phyloP scores from a whole-genome alignment of 805 yeast genomes.

The Diddensiella caesifluorescens region DNA sequence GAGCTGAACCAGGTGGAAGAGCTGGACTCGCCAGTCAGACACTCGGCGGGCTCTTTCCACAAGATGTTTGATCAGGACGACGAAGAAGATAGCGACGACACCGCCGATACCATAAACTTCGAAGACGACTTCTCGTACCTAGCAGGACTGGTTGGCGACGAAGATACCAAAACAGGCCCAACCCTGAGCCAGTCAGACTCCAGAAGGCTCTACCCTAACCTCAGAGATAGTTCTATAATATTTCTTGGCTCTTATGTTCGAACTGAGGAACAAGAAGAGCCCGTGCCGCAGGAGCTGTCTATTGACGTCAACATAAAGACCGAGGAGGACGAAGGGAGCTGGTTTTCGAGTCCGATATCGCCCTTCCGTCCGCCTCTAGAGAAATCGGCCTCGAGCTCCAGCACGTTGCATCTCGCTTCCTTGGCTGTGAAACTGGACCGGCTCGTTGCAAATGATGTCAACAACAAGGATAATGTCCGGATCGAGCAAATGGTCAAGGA shows the following conservation, averaged over 20 bases:
- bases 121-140: constrained; percentile 32
- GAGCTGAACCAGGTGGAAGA: not conserved
- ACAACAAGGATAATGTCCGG: too few species aligned
- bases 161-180: constrained; percentile 17
- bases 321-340: not conserved
- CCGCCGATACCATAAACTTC: constrained; percentile 17
- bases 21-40: not conserved
- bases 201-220: constrained; percentile 26
- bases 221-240: constrained; percentile 32
- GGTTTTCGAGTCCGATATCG: too few species aligned
- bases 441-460: too few species aligned
- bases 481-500: too few species aligned
- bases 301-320: not conserved
- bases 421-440: constrained; percentile 30
- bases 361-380: not conserved
- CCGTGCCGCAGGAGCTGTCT: constrained; percentile 2
- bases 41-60: constrained; percentile 4
- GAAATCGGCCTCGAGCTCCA: constrained; percentile 25
- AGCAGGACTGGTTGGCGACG: constrained; percentile 31
- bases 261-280: constrained; percentile 4
- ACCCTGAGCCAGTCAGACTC: constrained; percentile 5
- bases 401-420: constrained; percentile 31
- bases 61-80: constrained; percentile 6
- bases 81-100: not conserved
- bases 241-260: constrained; percentile 29